Conservation (phyloP, 352 stramenopile genomes). For the Pythium sp. region DNA sequence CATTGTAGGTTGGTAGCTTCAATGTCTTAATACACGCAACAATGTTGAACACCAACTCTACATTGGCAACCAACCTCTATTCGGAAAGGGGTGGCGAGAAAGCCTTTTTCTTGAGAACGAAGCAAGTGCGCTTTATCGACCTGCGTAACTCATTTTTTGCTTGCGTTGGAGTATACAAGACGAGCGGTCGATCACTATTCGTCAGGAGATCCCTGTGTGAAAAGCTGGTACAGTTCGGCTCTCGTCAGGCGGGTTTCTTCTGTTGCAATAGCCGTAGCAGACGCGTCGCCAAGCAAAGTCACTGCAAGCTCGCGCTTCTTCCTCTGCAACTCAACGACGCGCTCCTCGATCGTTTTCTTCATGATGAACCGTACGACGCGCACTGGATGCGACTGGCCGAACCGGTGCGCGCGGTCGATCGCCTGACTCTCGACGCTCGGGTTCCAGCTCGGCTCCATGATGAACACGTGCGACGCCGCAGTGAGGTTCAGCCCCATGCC, state of each 20-base stretch:
- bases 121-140: too few species aligned
- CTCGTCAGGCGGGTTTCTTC: conserved; percentile 34
- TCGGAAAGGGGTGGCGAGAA: too few species aligned
- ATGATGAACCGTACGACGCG: conserved; percentile 83
- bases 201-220: conserved; percentile 24
- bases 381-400: conserved; percentile 72
- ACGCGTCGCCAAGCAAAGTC: conserved; percentile 60
- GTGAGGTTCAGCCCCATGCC: conserved; percentile 92
- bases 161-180: background rate
- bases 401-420: conserved; percentile 87
- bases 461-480: conserved; percentile 89
- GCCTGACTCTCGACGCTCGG: conserved; percentile 90
- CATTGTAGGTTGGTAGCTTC: too few species aligned
- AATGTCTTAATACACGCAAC: too few species aligned
- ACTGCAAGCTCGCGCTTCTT: conserved; percentile 84
- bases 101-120: too few species aligned
- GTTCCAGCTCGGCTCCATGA: conserved; percentile 93
- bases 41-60: too few species aligned
- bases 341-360: conserved; percentile 88
- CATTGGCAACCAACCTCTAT: too few species aligned
- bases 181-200: conserved; percentile 5
- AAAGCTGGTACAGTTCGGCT: conserved; percentile 48
- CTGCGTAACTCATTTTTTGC: background rate
- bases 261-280: conserved; percentile 16
- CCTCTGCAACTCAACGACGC: conserved; percentile 84